Percentiles rank a stretch among this genome's conserved stretches.
These are phyloP conservation scores for Hordeum marinum DNA, from an alignment of 176 grass and related monocot species.

Conservation along the genomic window DNA sequence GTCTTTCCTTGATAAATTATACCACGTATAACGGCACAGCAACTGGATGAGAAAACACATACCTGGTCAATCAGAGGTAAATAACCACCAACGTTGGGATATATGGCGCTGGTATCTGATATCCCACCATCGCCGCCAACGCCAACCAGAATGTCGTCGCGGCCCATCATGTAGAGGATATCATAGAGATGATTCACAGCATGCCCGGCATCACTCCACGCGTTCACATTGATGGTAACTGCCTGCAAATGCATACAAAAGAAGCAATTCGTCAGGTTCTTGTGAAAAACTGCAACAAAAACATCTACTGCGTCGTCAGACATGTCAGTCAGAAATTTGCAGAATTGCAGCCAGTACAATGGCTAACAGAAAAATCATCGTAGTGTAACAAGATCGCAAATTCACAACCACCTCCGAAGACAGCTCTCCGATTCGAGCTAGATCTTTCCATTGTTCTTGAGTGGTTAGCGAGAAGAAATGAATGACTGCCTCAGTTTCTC, in stretches of 20 bases:
- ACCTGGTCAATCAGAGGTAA: constrained; percentile 82
- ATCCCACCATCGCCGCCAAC: constrained; percentile 82
- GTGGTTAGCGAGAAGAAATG: background rate
- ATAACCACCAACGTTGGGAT: constrained; percentile 69
- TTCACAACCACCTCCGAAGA: background rate
- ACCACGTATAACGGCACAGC: background rate
- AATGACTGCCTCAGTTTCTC: background rate
- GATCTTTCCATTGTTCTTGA: background rate
- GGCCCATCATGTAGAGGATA: constrained; percentile 86
- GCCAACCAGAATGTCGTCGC: constrained; percentile 72
- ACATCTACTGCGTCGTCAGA: background rate
- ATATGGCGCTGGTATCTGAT: constrained; percentile 56
- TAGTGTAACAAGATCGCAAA: background rate
- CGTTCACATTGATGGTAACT: constrained; percentile 58
- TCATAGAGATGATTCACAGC: constrained; percentile 81
- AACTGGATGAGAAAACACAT: background rate
- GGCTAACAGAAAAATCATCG: background rate
- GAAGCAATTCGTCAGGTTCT: background rate
- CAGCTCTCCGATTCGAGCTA: background rate
- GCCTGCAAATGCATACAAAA: constrained; percentile 28
- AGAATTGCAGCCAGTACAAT: background rate
- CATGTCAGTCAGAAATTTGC: background rate
- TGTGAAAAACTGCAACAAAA: background rate
- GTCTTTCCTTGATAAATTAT: background rate
- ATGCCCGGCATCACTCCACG: constrained; percentile 73